These are phyloP conservation scores for Aspergillus alliaceus DNA, from an alignment of 2,329 filamentous ascomycete genomes.

Conservation along the genomic window DNA sequence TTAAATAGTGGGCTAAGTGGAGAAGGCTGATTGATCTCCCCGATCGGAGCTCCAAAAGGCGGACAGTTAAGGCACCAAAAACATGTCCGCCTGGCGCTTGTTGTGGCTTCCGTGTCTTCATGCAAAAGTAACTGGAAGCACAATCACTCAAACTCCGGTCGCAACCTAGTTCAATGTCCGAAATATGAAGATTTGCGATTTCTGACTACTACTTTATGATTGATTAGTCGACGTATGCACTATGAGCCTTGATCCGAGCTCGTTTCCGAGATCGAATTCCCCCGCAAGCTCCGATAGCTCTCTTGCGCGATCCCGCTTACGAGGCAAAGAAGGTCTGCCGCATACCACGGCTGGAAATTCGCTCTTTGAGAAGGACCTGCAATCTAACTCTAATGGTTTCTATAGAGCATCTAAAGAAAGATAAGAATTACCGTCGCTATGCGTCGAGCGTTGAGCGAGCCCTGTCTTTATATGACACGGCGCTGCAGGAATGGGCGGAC, in stretches of 20 bases:
- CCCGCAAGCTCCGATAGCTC: slow-evolving; percentile 84
- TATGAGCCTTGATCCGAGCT: slow-evolving; percentile 46
- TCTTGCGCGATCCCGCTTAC: slow-evolving; percentile 74
- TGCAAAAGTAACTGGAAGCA: slow-evolving; percentile 9
- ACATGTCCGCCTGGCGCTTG: slow-evolving; percentile 13
- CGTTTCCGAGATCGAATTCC: slow-evolving; percentile 54
- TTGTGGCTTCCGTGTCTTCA: slow-evolving; percentile 9
- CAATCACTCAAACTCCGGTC: slow-evolving; percentile 1
- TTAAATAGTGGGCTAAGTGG: not conserved
- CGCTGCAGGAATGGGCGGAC: slow-evolving; percentile 97
- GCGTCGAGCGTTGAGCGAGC: slow-evolving; percentile 83
- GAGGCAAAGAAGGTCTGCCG: slow-evolving; percentile 70
- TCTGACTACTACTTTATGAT: slow-evolving; percentile 18
- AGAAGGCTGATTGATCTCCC: slow-evolving; percentile 2
- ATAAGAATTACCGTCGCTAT: slow-evolving; percentile 80
- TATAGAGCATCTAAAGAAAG: slow-evolving; percentile 50
- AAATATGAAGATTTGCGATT: slow-evolving; percentile 37
- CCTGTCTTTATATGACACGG: slow-evolving; percentile 84
- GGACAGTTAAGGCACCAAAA: slow-evolving; percentile 9
- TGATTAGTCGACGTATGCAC: slow-evolving; percentile 31
- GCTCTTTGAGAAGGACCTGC: not conserved
- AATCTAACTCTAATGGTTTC: not conserved
- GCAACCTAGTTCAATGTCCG: slow-evolving; percentile 22
- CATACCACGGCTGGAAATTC: not conserved
- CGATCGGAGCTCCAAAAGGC: slow-evolving; percentile 11